Evolutionary conservation across 805 yeast species (phyloP).

Genomic region (Spathaspora gorwiae): DNA sequence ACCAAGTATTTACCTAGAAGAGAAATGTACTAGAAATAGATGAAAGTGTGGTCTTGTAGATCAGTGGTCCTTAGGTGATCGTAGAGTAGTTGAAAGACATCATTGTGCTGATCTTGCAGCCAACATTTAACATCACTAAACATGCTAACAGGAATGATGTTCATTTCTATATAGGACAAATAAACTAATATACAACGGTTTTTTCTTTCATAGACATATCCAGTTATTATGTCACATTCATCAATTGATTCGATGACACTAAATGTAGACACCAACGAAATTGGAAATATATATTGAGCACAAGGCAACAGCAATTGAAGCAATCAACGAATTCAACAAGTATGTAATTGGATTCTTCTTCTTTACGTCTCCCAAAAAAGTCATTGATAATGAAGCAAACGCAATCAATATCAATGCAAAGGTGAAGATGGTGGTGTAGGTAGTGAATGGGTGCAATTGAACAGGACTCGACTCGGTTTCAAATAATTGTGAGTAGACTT

Average conservation of each 20-base stretch:
- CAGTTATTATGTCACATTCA: no score
- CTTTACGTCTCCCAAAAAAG: constrained; percentile 25
- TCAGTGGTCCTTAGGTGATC: no score
- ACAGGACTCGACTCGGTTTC: constrained; percentile 19
- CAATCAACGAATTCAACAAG: constrained; percentile 27
- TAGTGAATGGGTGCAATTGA: constrained; percentile 13
- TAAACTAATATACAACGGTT: no score
- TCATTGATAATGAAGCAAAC: constrained; percentile 25
- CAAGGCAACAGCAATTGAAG: constrained; percentile 35
- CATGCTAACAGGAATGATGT: no score
- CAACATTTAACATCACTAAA: no score
- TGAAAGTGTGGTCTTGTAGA: no score
- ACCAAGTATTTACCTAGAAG: no score
- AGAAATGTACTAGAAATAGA: no score
- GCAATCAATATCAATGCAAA: constrained; percentile 21
- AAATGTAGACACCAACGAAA: constrained; percentile 41
- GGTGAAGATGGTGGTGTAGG: constrained; percentile 16
- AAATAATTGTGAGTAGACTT: constrained; percentile 19
- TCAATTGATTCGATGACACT: neutral
- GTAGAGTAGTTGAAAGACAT: no score
- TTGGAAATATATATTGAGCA: constrained; percentile 35
- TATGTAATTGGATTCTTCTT: constrained; percentile 20
- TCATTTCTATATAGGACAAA: no score
- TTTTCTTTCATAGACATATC: no score
- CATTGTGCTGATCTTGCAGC: no score